phyloP scores from a whole-genome alignment of 2,329 filamentous ascomycete genomes.

The Cadophora sp. region DNA sequence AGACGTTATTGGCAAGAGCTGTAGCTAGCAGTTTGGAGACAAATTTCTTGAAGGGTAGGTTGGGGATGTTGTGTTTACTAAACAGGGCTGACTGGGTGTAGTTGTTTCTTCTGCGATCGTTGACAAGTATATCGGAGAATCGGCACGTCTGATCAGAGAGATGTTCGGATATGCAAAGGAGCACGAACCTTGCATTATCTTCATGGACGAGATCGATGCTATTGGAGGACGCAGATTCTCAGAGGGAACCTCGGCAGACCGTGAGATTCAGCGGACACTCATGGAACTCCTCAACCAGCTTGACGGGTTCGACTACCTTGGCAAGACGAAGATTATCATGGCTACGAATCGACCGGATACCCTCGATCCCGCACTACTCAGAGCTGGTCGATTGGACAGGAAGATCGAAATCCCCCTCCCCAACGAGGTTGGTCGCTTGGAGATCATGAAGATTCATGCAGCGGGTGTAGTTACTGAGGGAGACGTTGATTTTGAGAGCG shows the following conservation, averaged over 20 bases:
- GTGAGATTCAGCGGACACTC: constrained; percentile 96
- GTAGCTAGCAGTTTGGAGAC: constrained; percentile 97
- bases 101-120: constrained; percentile 99
- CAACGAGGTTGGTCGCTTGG: constrained; percentile 93
- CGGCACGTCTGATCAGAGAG: constrained; percentile 93
- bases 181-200: constrained; percentile 99
- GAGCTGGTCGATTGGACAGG: constrained; percentile 91
- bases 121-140: constrained; percentile 99
- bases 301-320: constrained; percentile 98
- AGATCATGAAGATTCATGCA: constrained; percentile 98
- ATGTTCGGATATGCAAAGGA: constrained; percentile 99
- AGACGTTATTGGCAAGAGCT: constrained; percentile 91
- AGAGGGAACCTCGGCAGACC: constrained; percentile 95
- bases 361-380: constrained; percentile 88
- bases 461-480: constrained; percentile 86
- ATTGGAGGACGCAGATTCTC: constrained; percentile 97
- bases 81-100: constrained; percentile 48
- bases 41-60: constrained; percentile 92
- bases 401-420: constrained; percentile 98
- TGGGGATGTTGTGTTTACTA: not conserved
- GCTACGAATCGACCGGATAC: constrained; percentile 97
- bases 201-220: constrained; percentile 99
- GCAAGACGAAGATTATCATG: constrained; percentile 99
- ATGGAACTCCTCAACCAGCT: constrained; percentile 99
- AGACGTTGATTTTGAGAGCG: constrained; percentile 97